Base-by-base conservation (phyloP, 768 basidiomycete genomes). In the Clitopilus passeckerianus region DNA sequence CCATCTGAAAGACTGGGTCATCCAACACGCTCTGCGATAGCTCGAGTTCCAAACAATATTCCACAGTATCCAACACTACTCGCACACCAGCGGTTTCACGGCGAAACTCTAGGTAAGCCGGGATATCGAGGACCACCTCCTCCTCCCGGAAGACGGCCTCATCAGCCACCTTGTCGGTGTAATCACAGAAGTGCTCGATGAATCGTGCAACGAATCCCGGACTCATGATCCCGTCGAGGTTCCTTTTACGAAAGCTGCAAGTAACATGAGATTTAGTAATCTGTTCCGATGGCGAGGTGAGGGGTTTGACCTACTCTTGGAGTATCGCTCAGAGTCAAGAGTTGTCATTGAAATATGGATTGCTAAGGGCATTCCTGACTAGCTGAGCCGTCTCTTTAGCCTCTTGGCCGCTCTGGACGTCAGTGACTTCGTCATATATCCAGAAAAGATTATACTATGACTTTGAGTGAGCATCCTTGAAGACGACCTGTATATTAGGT, bases 1-100 rank as follows among this genome's bases (percentile, higher is more conserved):
- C 66, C 24, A 63, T 64, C 60, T 69, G 67, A 58, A 80, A 69
- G 9, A 60, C 62, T 22, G 74, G 67, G 63, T 82, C 70, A 34
- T 75, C 16, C 9, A 50, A 18, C 6, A 50, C 46, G 5, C 2
- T 50, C 12, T 12, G 16, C 1, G 16, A 2, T 10, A 50, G 46
- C 22, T 50, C 46, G 12, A 50, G 12, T 10, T 22, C 46, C 5
- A 10, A 50, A 18, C 18, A 18, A 18, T 50, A 23, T 50, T 50
- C 46, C 18, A 50, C 22, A 3, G 46, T 16, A 22, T 50, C 46
- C 46, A 50, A 10, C 5, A 50, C 46, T 10, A 23, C 46, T 20
- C 46, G 46, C 10, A 50, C 46, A 18, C 15, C 46, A 5, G 46
- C 46, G 18, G 46, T 23, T 50, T 50, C 46, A n/a, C 46, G 46